Base-by-base conservation (phyloP, 2,329 filamentous ascomycete species). In the Fusarium fujikuroi region DNA sequence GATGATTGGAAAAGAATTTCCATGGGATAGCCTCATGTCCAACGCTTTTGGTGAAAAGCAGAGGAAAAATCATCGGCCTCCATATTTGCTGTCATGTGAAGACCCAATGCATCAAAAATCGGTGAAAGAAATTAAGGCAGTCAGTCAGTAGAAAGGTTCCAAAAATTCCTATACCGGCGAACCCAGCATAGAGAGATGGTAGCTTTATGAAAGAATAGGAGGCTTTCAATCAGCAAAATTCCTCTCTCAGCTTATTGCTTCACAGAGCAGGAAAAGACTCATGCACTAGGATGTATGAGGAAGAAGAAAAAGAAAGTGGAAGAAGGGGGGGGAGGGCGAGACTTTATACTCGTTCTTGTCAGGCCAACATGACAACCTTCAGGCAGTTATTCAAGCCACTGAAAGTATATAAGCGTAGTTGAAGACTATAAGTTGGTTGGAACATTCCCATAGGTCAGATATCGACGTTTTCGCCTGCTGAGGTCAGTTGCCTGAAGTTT, bases 261-360 rank as follows among this genome's bases (percentile, higher is more conserved):
- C 56, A 61, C 56, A n/a, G 44, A 64, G 44, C 21, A 64, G 39
- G 56, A 52, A 61, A 64, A 52, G 5, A 14, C 61, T 39, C 39
- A 23, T 28, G 44, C 61, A 61, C 57, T 32, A 36, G 44, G 44
- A 39, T 62, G 25, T 25, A 19, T 34, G 39, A 43, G 9, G 42
- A 62, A 37, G 18, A 61, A 28, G 40, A 42, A 47, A 7, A 61
- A 16, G 15, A 32, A 39, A 44, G 1, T 18, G 18, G 7, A 19
- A 39, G 34, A 44, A 11, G 2, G 21, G 18, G 37, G 4, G 44
- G 1, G 3, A 30, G 14, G 14, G 23, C 12, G 12, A 12, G 8
- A 11, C 5, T 64, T 61, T 64, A 61, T 64, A 64, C 21, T 30
- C 10, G 32, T 39, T 25, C 18, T 18, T 18, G 1, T 4, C 7